These are phyloP conservation scores for Trametes sp. DNA, from an alignment of 1,284 basidiomycete species.

Conservation along the genomic window DNA sequence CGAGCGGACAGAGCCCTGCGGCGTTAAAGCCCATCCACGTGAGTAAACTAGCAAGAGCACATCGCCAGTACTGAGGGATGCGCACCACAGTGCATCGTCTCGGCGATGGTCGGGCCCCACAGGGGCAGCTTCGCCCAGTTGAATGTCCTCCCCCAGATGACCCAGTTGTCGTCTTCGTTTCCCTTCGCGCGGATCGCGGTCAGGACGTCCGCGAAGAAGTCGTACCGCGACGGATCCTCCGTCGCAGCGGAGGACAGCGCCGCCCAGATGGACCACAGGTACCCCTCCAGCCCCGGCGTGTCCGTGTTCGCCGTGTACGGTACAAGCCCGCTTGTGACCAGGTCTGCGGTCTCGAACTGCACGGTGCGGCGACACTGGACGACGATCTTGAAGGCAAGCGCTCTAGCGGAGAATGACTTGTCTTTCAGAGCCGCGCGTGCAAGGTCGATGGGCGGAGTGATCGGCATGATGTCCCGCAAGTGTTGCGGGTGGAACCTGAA, in stretches of 20 bases:
- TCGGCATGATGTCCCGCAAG: constrained; percentile 9
- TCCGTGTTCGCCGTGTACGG: neutral
- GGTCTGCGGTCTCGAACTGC: neutral
- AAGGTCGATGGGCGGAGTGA: neutral
- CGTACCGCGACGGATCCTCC: constrained; percentile 17
- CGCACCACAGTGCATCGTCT: neutral
- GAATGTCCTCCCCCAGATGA: constrained; percentile 17
- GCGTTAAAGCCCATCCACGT: no score
- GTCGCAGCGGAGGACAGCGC: neutral
- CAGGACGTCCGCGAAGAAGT: constrained; percentile 17
- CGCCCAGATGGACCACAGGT: constrained; percentile 28
- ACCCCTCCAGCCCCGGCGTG: constrained; percentile 22
- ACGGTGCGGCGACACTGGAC: neutral
- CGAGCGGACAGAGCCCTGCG: neutral
- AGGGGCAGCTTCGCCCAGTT: constrained; percentile 23
- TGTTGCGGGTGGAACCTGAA: no score
- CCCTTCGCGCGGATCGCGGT: constrained; percentile 17
- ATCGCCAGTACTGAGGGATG: neutral
- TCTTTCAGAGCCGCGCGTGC: neutral
- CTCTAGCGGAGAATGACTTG: neutral
- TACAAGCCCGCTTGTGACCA: neutral
- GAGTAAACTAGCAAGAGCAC: no score
- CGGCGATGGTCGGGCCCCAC: constrained; percentile 5
- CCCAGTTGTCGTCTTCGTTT: constrained; percentile 19
- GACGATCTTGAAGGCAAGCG: neutral